Base-by-base conservation (phyloP, 2,329 filamentous ascomycete genomes). In the Capronia epimyces region DNA sequence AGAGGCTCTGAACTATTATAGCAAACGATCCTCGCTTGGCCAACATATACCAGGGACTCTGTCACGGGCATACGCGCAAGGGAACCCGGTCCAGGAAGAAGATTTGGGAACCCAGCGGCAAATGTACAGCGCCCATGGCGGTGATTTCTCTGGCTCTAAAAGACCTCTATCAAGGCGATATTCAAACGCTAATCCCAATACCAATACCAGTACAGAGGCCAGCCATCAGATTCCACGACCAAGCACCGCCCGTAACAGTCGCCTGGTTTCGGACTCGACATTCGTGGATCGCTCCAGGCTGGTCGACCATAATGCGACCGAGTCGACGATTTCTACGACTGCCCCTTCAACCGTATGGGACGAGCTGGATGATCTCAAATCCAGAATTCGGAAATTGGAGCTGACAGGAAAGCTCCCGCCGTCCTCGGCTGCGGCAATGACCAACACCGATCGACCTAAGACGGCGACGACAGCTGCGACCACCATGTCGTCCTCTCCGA, bases 321-420 rank as follows among this genome's bases (percentile, higher is more conserved):
- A 93, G 62, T 97, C 93, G 0, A 91, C 86, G 0, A 78, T 86
- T 27, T 97, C 93, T 0, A 93, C 88, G 0, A 89, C 85, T 1
- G 89, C 88, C 1, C 88, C 90, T 10, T 94, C 89, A 1, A 96
- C 89, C 0, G 88, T 98, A 2, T 98, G 93, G 93, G 93, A 97
- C 65, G 93, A 98, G 68, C 72, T 98, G 22, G 93, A 97, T 62
- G 93, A 97, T 58, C 73, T 98, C 41, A 97, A 97, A 67, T 93
- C 88, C 34, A 82, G 93, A 24, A 95, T 98, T 61, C 84, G 88
- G 61, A 87, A 89, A 53, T 78, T 98, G 8, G 93, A 97, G 67
- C 70, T 94, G 60, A 94, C 88, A 2, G 90, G 90, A 52, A 95
- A 94, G 68, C 73, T 93, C 27, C 89, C 90, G 0, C 74, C 87